Conservation (phyloP, 331 rosid species). For the Arachis monticola region DNA sequence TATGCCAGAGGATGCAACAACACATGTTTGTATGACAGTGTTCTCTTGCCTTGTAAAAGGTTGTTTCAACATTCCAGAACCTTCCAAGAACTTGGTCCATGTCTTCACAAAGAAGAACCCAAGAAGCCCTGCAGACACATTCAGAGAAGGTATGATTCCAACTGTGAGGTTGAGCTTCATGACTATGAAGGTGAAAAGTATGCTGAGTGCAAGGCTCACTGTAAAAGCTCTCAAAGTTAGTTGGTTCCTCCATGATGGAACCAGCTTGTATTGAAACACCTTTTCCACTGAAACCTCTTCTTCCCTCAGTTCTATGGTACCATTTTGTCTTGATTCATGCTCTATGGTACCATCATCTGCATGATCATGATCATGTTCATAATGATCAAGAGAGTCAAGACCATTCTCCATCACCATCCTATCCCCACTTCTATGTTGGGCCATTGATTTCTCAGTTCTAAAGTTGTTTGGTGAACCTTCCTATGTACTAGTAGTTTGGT, state of each 20-base stretch:
- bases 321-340: background rate
- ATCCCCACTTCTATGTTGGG: conserved; percentile 33
- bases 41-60: conserved; percentile 80
- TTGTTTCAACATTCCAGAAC: conserved; percentile 49
- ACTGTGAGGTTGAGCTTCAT: conserved; percentile 79
- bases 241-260: conserved; percentile 74
- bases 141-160: conserved; percentile 76
- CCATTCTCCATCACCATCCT: conserved; percentile 25
- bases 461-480: background rate
- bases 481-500: no score
- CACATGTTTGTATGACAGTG: conserved; percentile 81
- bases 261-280: conserved; percentile 50
- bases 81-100: conserved; percentile 64
- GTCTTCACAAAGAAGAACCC: conserved; percentile 76
- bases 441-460: conserved; percentile 32
- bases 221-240: conserved; percentile 67
- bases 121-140: conserved; percentile 78
- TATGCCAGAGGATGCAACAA: conserved; percentile 83
- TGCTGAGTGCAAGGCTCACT: conserved; percentile 61
- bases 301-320: conserved; percentile 10
- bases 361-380: background rate
- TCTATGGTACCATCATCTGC: conserved; percentile 7
- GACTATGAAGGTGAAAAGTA: conserved; percentile 68
- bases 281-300: conserved; percentile 54
- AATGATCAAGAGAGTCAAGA: background rate